Conservation (phyloP, 306 rosid genomes). For the Vigna mungo region DNA sequence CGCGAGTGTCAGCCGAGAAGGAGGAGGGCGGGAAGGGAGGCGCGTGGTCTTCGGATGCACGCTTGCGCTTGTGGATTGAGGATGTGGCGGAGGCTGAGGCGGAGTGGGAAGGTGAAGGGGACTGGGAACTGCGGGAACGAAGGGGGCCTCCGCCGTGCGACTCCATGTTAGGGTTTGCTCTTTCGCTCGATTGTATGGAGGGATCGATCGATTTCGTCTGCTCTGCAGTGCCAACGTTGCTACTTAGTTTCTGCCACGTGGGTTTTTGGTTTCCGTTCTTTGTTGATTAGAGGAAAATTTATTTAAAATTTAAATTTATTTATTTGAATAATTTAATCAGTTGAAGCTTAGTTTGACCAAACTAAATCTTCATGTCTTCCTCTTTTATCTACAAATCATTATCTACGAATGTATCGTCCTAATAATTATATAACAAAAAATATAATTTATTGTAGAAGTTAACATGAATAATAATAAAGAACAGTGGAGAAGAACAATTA, state of each 20-base stretch:
- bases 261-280: too few relatives aligned
- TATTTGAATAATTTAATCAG: too few relatives aligned
- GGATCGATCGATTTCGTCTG: neutral
- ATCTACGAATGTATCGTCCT: too few relatives aligned
- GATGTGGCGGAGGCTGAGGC: constrained; percentile 97
- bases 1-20: constrained; percentile 91
- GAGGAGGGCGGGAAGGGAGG: constrained; percentile 95
- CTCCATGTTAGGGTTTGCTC: constrained; percentile 65
- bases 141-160: constrained; percentile 78
- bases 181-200: neutral
- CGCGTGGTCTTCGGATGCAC: constrained; percentile 80
- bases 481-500: too few relatives aligned
- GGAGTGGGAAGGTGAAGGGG: constrained; percentile 95
- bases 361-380: too few relatives aligned
- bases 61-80: constrained; percentile 87
- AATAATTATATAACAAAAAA: too few relatives aligned
- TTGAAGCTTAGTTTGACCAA: too few relatives aligned
- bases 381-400: too few relatives aligned
- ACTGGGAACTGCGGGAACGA: constrained; percentile 89
- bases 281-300: too few relatives aligned
- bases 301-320: too few relatives aligned
- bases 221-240: neutral
- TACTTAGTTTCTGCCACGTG: neutral
- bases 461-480: too few relatives aligned
- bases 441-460: too few relatives aligned